Base-by-base conservation (phyloP, 257 asterid genomes). In the Solanum chaucha region DNA sequence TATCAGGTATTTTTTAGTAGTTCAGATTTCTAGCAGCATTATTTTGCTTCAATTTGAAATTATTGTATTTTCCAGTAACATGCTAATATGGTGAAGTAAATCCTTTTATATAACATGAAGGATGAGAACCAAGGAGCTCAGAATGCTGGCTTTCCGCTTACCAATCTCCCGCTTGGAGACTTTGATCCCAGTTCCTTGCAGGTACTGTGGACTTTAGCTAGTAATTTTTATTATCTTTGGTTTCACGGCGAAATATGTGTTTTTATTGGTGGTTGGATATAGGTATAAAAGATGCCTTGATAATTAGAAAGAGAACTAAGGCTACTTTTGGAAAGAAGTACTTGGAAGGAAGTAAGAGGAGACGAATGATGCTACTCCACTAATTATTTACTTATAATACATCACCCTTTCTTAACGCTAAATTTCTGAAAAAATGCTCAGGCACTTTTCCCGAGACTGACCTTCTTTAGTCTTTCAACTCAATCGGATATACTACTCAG, bases 141-240 rank as follows among this genome's bases (percentile, higher is more conserved):
- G 87, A 90, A 74, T 64, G 71, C 93, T 19, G 91, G 90, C 35
- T 82, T 90, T 84, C 94, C 97, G 83, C 92, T 88, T 15, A 87
- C 88, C 81, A 95, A 93, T 89, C 88, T 87, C 88, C 35, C 96
- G 35, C 84, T 87, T 73, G 95, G 70, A 90, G 95, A 91, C 38
- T 95, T 96, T 90, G 98, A 95, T 92, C 92, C 93, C 80, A 91
- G 71, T 83, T 77, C 92, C 89, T 93, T 96, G 90, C 98, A 96
- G 99, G 98, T 95, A 91, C 68, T 59, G 82, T 65, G 82, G 35
- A 46, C 77, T 68, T 35, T 28, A 15, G 44, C 44, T 71, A 15
- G 78, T 17, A 71, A 32, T 71, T 8, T 32, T 34, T 7, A 15
- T 71, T 51, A 71, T 32, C 44, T 71, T 71, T 32, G 24, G 78